Evolutionary conservation across 208 protist species (phyloP).

Genomic region (Herpetomonas tarakana): DNA sequence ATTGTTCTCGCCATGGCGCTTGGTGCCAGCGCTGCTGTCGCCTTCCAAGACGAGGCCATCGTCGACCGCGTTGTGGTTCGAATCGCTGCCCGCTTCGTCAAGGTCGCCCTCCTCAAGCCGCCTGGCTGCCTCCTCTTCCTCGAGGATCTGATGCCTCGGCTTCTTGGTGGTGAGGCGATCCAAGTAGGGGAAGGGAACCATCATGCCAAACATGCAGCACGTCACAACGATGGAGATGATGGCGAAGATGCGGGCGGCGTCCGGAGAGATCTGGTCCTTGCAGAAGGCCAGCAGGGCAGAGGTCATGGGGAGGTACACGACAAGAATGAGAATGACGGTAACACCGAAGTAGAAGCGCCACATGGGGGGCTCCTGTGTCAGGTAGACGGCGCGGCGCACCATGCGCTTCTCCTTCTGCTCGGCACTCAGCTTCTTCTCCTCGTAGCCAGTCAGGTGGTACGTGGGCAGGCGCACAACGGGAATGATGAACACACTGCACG

Average conservation of each 20-base stretch:
- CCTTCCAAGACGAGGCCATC: not conserved
- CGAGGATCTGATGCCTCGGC: not conserved
- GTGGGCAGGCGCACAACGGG: constrained; percentile 45
- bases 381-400: constrained; percentile 23
- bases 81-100: not conserved
- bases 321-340: constrained; percentile 36
- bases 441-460: constrained; percentile 56
- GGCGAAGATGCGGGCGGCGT: constrained; percentile 27
- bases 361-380: constrained; percentile 51
- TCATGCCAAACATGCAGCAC: constrained; percentile 17
- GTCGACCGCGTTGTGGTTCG: not conserved
- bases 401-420: constrained; percentile 17
- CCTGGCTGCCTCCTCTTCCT: not conserved
- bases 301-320: constrained; percentile 57
- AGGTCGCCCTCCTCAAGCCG: not conserved
- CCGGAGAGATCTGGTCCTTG: constrained; percentile 2
- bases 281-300: constrained; percentile 35
- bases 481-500: constrained; percentile 18
- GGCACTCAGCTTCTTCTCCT: constrained; percentile 25
- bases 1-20: not conserved
- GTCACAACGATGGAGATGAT: constrained; percentile 28
- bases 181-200: constrained; percentile 14
- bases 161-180: constrained; percentile 8
- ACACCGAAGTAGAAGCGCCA: constrained; percentile 53
- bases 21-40: not conserved